Base-by-base conservation (phyloP, 306 rosid species). In the Glycine latifolia region DNA sequence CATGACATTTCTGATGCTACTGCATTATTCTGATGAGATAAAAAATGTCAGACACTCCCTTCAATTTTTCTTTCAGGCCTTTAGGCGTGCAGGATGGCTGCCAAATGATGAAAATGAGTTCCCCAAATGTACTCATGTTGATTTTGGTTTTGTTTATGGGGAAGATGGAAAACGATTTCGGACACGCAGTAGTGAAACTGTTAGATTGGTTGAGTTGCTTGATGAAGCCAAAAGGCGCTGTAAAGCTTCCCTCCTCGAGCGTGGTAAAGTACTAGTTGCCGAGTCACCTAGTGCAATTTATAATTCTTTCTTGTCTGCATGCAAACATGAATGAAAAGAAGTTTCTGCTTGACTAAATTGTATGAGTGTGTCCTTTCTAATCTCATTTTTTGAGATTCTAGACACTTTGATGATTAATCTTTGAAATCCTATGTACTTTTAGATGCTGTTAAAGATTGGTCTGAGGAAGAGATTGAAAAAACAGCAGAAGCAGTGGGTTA, bases 171-270 rank as follows among this genome's bases (percentile, higher is more conserved):
- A 91, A 79, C 91, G 97, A 50, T 93, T 95, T 71, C 90, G 97
- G 5, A 95, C 93, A 73, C 90, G 97, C n/a, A 87, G 87, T 84
- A 86, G 88, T 16, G 97, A 95, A 68, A 91, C 89, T 43, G 90
- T 94, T 83, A 82, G 94, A 52, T 83, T 94, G 81, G 92, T 90
- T 73, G 95, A 92, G 84, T 88, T 95, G 81, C 98, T 95, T 58
- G 97, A 95, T 75, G 98, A 95, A 86, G 99, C 99, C 77, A 95
- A 95, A 94, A 86, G 6, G 73, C 97, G 95, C 73, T 87, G 97
- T 86, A 93, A 90, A 85, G 26, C 82, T 49, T 86, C 92, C 70
- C 86, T 95, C 53, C 78, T 89, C 11, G 94, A 92, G 73, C 91
- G 97, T 59, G 97, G 99, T 95, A 91, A 88, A 82, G 71, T 80